Evolutionary conservation across 306 rosid species (phyloP), one percentile per base, ranked within the genome.

Genomic region (Citrullus mucosospermus): DNA sequence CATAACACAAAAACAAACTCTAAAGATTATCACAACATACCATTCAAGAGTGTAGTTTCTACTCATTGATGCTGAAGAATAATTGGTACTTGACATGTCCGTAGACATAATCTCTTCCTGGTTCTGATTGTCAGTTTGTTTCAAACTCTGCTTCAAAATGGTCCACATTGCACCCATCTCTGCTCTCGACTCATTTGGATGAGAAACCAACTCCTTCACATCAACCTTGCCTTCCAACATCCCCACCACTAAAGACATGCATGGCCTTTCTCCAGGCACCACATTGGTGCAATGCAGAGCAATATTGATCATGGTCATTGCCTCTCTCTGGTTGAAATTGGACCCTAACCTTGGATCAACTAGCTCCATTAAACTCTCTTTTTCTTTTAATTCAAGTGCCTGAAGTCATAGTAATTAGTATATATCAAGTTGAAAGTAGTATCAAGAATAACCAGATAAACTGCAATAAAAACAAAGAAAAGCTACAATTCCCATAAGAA

Each of bases 291-390:
- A 87, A 8, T 65, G 68, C 1, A 87, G 80, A 76, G 87, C 87
- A 39, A 86, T 77, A 16, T 84, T 81, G 73, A 89, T 83, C 83
- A 83, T 86, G 1, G 38, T 32, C 46, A 76, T 78, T 50, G 79
- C 87, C 48, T 85, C 84, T 32, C 78, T 65, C 60, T 83, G 9
- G 54, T 81, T 46, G 51, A 83, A 82, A 16, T 75, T 79, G 17
- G 68, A 54, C 22, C 86, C 84, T 25, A 89, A 69, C 43, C 77
- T 85, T 58, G 65, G 56, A 77, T 86, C 89, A 28, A 86, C 84
- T 2, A 86, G 85, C 56, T 87, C 90, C 78, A 82, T 20, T 30
- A 82, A 53, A 77, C 66, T 77, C 0, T 74, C 86, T 71, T 65
- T 58, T 39, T 83, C 85, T 57, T 83, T 77, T 50, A 83, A 39